These are phyloP conservation scores for Sporothrix curviconia DNA, from an alignment of 2,329 filamentous ascomycete species.

Conservation along the genomic window DNA sequence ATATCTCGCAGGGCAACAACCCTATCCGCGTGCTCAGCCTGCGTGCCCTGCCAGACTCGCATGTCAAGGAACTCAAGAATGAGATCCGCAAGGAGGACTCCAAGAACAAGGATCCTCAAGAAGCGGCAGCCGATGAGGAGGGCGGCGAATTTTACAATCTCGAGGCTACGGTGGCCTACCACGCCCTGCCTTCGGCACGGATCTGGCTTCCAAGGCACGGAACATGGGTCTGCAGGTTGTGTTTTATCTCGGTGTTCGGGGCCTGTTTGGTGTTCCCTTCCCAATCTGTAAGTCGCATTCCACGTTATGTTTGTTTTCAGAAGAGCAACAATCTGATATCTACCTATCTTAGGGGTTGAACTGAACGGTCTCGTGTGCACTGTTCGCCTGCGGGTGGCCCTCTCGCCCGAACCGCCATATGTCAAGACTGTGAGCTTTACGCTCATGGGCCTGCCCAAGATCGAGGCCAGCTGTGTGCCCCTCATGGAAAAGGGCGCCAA, in stretches of 20 bases:
- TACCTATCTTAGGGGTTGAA: constrained; percentile 53
- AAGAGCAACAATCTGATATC: no score
- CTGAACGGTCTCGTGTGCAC: constrained; percentile 87
- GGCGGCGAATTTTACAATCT: constrained; percentile 91
- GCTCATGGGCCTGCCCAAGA: constrained; percentile 86
- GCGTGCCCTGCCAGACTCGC: constrained; percentile 73
- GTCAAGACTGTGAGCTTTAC: constrained; percentile 88
- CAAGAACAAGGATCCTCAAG: constrained; percentile 76
- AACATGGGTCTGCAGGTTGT: constrained; percentile 98
- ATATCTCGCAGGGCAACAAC: constrained; percentile 90
- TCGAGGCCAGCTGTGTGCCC: constrained; percentile 81
- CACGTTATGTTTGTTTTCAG: not conserved
- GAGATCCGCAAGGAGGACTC: constrained; percentile 72
- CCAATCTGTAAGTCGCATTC: constrained; percentile 55
- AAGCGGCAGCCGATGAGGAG: constrained; percentile 81
- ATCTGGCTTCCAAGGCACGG: constrained; percentile 72
- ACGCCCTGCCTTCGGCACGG: constrained; percentile 68
- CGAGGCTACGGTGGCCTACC: constrained; percentile 84
- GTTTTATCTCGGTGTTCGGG: constrained; percentile 87
- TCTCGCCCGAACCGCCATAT: constrained; percentile 87
- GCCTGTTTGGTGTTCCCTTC: constrained; percentile 80
- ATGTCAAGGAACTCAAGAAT: constrained; percentile 75
- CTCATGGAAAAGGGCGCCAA: constrained; percentile 91
- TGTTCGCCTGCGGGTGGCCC: constrained; percentile 70
- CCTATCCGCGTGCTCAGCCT: constrained; percentile 83